A percentile compares a stretch with the other conserved stretches of the same genome.
phyloP scores from a whole-genome alignment of 371 early-diverging fungal species.

The Syncephalastrum monosporum region DNA sequence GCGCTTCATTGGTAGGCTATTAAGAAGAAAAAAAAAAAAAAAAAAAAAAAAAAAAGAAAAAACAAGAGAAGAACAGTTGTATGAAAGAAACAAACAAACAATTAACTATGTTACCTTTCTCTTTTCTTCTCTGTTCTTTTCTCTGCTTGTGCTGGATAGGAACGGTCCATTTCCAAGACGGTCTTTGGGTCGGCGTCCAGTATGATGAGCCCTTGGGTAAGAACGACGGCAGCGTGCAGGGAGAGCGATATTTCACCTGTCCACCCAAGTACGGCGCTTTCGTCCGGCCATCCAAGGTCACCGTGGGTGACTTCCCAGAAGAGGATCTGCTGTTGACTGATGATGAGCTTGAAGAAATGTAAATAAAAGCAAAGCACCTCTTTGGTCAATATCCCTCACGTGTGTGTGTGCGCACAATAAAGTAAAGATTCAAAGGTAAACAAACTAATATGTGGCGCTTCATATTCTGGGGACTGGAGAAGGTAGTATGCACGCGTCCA shows the following conservation, averaged over 20 bases:
- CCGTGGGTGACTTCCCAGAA: constrained; percentile 87
- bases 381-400: background rate
- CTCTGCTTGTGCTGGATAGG: constrained; percentile 31
- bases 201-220: constrained; percentile 97
- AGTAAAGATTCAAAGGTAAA: background rate
- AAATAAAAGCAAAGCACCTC: constrained; percentile 7
- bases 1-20: constrained; percentile 65
- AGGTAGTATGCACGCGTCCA: too few relatives aligned
- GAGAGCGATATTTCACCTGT: constrained; percentile 75
- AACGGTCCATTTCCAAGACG: constrained; percentile 75
- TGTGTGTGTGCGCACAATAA: background rate
- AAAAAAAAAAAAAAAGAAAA: too few relatives aligned
- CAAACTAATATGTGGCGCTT: background rate
- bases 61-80: too few relatives aligned
- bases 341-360: constrained; percentile 62
- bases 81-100: background rate
- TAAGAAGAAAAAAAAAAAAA: too few relatives aligned
- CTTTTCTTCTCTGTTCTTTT: background rate
- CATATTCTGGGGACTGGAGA: too few relatives aligned
- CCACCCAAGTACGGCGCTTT: constrained; percentile 80
- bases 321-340: constrained; percentile 46
- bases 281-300: constrained; percentile 84
- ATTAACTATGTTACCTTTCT: background rate
- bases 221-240: constrained; percentile 88
- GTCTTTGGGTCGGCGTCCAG: constrained; percentile 92